Evolutionary conservation across 2,329 filamentous ascomycete genomes (phyloP), one percentile per base, ranked within the genome.

Genomic region (Daldinia eschscholtzii): DNA sequence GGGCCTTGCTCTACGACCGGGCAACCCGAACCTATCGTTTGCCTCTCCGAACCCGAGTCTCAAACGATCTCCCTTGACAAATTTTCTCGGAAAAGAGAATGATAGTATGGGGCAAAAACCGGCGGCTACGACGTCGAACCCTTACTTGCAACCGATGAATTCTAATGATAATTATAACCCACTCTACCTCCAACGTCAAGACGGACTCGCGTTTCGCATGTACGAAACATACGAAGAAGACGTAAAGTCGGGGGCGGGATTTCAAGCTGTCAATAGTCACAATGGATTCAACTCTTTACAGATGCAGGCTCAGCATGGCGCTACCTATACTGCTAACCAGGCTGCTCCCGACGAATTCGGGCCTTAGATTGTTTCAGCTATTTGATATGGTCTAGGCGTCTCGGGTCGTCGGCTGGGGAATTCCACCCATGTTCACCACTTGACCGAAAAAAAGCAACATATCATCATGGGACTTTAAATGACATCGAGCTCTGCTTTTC

Each of bases 11-110:
- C 72, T 81, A 23, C 73, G 76, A 65, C 74, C 76, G 37, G 77
- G 81, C 9, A 80, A 82, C 57, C 78, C 81, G 15, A 83, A 80
- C 35, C 35, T 57, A 28, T 74, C 74, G 28, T 76, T 78, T 55
- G 67, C 71, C 9, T 77, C 78, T 20, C 71, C 79, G 2, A 76
- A 70, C 7, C 65, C 73, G n/a, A 63, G 65, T 23, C 61, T 75
- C 26, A 80, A 78, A 39, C 71, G 68, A 65, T 72, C 35, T 39
- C 10, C 76, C 7, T 68, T 75, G 28, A 50, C 68, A 7, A 69
- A 67, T 7, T 76, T 73, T 59, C 61, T 58, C 48, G 76, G 75
- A 50, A 80, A 80, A 57, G 79, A 80, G 68, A 80, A 80, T 70
- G 72, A 71, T 60, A 70, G 65, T 48, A 65, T 75, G 33, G 23